Evolutionary conservation across 371 early-diverging fungal species (phyloP), one percentile per base, ranked within the genome.

Genomic region (Mortierella sp.): DNA sequence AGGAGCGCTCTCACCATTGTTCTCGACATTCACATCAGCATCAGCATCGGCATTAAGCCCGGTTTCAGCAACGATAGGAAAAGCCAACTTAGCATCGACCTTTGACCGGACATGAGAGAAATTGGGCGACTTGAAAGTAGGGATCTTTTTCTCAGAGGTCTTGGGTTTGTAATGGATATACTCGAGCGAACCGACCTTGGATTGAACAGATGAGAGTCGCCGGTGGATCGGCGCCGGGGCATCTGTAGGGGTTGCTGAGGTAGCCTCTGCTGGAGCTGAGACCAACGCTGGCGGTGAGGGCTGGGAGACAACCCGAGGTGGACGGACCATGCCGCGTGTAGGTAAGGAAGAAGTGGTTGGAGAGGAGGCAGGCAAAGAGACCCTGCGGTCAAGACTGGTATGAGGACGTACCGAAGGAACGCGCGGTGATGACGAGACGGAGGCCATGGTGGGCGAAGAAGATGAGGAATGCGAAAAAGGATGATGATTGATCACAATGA

Each of bases 101-200:
- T 72, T 72, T 48, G 72, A 56, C 55, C 68, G 71, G 65, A 77
- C 43, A 51, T 68, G 72, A 12, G 77, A 77, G 53, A 77, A 68
- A 57, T 72, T 72, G 14, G 60, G 53, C 21, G 18, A 64, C 43
- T 76, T 76, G 63, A 72, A 68, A 11, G 77, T 57, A 57, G 61
- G 72, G 60, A 77, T 64, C 52, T 70, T 75, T n/a, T 70, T 70
- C 57, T 75, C 71, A 28, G 71, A 70, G 16, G 60, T 46, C 52
- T 66, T 71, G 26, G 72, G 77, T 44, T 68, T 76, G 62, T 71
- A 72, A 26, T 57, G 15, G 62, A 68, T 71, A 28, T 50, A 44
- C 4, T 72, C 72, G 25, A 71, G 53, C 9, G 77, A 76, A 6
- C 77, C 76, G 30, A 75, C 68, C 53, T 75, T 75, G 59, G 76